Evolutionary conservation across 169 alveolate species (phyloP).

Genomic region (Eimeria mitis): DNA sequence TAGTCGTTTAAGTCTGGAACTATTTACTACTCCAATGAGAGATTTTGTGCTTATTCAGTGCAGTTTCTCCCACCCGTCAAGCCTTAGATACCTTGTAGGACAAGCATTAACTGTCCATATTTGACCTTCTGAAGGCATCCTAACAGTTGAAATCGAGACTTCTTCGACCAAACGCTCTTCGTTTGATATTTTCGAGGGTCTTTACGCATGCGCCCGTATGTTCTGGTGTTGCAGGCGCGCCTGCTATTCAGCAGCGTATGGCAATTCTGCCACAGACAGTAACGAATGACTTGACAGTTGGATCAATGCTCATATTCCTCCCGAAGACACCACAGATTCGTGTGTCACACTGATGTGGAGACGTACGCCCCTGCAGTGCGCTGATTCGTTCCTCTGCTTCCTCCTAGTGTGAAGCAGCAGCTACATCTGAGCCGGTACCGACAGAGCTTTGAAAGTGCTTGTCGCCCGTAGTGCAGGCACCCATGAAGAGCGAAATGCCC

Average conservation of each 20-base stretch:
- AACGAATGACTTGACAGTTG: background rate
- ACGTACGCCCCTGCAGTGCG: background rate
- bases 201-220: background rate
- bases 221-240: background rate
- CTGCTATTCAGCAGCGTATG: background rate
- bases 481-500: background rate
- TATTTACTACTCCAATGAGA: too few species aligned
- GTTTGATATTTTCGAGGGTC: background rate
- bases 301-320: background rate
- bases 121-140: background rate
- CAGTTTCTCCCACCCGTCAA: background rate
- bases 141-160: background rate
- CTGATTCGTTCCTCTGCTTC: background rate
- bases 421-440: background rate
- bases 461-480: background rate
- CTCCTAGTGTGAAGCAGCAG: background rate
- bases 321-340: background rate
- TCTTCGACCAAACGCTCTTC: background rate
- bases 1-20: too few species aligned
- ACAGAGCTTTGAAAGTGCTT: background rate
- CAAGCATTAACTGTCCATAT: background rate
- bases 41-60: too few species aligned
- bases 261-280: background rate
- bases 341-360: background rate
- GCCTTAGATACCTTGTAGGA: background rate